Percentiles rank a stretch among this genome's conserved stretches.
These are phyloP conservation scores for Sclerotiophoma versabilis DNA, from an alignment of 2,329 filamentous ascomycete species.

Conservation along the genomic window DNA sequence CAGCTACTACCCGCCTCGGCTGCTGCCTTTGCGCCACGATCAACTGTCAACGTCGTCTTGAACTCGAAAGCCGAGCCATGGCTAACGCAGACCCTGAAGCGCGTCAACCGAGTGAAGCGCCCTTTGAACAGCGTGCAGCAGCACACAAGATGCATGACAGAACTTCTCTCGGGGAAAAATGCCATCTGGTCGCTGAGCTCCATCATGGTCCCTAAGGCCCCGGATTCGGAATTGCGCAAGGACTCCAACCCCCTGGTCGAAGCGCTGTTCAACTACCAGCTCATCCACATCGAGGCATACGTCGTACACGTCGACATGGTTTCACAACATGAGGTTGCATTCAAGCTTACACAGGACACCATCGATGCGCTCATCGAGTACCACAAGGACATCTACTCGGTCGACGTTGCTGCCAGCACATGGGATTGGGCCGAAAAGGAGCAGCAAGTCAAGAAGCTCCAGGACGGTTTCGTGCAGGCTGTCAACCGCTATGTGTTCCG, in stretches of 20 bases:
- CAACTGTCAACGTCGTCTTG: constrained; percentile 92
- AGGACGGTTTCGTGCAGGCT: constrained; percentile 94
- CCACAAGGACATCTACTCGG: constrained; percentile 93
- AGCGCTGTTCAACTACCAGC: constrained; percentile 89
- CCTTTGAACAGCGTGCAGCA: constrained; percentile 96
- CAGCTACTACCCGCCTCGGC: constrained; percentile 94
- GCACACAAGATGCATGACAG: constrained; percentile 93
- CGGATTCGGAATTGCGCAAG: constrained; percentile 81
- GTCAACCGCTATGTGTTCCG: constrained; percentile 97
- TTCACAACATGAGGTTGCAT: constrained; percentile 93
- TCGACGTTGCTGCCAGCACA: constrained; percentile 86
- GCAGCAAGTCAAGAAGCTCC: constrained; percentile 92
- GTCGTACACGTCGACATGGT: constrained; percentile 99
- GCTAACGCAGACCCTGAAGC: constrained; percentile 95
- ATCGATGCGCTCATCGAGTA: constrained; percentile 94
- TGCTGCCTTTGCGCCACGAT: constrained; percentile 92
- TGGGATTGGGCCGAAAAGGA: constrained; percentile 98
- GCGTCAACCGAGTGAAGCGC: constrained; percentile 95
- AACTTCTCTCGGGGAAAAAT: constrained; percentile 86
- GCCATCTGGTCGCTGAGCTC: constrained; percentile 96
- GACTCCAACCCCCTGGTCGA: constrained; percentile 85
- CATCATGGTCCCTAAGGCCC: constrained; percentile 88
- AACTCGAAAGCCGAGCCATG: constrained; percentile 92
- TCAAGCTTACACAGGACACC: constrained; percentile 93
- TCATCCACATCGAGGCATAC: constrained; percentile 94